Evolutionary conservation across 768 basidiomycete genomes (phyloP), one percentile per base, ranked within the genome.

Genomic region (Pisolithus orientalis): DNA sequence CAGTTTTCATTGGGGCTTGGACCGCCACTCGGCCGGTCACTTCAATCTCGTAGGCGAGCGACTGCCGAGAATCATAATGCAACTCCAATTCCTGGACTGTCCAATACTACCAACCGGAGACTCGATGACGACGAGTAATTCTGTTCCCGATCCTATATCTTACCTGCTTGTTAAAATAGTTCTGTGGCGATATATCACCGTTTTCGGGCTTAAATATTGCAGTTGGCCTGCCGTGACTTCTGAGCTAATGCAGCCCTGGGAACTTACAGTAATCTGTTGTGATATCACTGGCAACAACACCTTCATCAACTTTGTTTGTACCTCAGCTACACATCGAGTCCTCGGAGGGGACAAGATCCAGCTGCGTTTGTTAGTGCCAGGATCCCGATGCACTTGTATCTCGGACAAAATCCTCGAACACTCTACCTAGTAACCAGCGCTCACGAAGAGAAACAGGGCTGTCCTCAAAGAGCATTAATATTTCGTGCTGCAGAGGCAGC

Each of bases 371-470:
- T 32, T 32, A 32, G 31, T 11, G 11, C 31, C 9, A 31, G 38
- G 13, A 25, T 39, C 39, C 32, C 40, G 24, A 92, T 92, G 90
- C 79, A 88, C 70, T 75, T 92, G 44, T 84, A 90, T 64, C 77
- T 91, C 47, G 75, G 73, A 59, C 83, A 77, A 52, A 77, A 69
- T 44, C 89, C 89, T 37, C 78, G 90, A 37, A 75, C 83, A 2
- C 69, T 93, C 39, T 87, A 85, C 62, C 80, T 93, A 17, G 77
- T 85, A 50, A 87, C 88, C 25, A 80, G 79, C 60, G 71, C 79
- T 39, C 81, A 84, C 49, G 85, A 87, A 52, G 84, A 87, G 62
- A 73, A 68, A 51, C 66, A 74, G 42, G 87, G 83, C 16, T 72
- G 76, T 49, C 85, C 88, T 17, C 68, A 68, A 32, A 74, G 79